Evolutionary conservation across 2,329 filamentous ascomycete species (phyloP), one percentile per base, ranked within the genome.

Genomic region (Microcera coccophila): DNA sequence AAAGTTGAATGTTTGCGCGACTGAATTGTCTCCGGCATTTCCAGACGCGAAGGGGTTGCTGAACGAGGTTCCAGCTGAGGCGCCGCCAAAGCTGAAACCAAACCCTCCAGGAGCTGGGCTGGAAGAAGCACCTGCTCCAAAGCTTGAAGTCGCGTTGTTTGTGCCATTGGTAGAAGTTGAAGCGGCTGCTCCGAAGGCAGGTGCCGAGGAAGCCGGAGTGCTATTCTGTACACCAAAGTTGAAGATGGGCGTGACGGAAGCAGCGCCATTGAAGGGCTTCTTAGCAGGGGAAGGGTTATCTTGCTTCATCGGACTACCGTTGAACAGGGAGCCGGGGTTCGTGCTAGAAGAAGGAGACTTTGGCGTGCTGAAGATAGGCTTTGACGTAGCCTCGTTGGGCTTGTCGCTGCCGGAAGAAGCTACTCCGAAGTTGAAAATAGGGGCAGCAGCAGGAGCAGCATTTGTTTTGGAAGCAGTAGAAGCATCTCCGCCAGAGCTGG

Each of bases 251-350:
- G 63, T 45, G 14, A 62, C 44, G 1, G 58, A 44, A 20, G 51
- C 34, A 3, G 50, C 49, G n/a, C 60, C 59, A 29, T 50, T 52
- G 35, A 63, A 63, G 1, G 55, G 42, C 44, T 61, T 66, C 59
- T 69, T 69, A 8, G 62, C 64, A 11, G 64, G 62, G 3, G 66
- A 67, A 5, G 62, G 57, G 5, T 59, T 63, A 43, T 71, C 66
- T 44, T 74, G 66, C 48, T 72, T 71, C 55, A 74, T 68, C 14
- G 65, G 66, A 39, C 68, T 70, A 22, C 66, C 66, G 37, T 61
- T 64, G 51, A 75, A 73, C 46, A 66, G 43, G 16, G 62, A 54
- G 40, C 45, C 53, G 4, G 54, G 39, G 16, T 58, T 38, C 28
- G 56, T 39, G 5, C 60, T 53, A 33, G 57, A 41, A 4, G 62